Evolutionary conservation across 192 early-diverging fungal species (phyloP).

Genomic region (Helicostylum pulchrum): DNA sequence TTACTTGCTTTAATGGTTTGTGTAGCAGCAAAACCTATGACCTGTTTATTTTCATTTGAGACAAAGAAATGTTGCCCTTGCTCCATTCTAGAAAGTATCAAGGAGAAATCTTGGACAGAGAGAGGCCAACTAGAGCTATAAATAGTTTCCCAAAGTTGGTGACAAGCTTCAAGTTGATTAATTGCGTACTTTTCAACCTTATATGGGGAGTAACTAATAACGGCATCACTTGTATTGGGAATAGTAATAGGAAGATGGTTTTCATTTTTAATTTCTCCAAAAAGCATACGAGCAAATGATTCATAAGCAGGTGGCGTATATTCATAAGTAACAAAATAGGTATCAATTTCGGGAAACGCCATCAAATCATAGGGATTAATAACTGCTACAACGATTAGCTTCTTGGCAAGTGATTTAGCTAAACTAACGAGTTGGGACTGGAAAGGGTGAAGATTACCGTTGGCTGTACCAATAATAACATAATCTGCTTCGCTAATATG

Average conservation of each 20-base stretch:
- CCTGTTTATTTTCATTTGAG: slow-evolving; percentile 2
- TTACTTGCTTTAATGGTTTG: neutral
- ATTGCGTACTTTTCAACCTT: neutral
- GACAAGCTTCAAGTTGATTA: slow-evolving; percentile 16
- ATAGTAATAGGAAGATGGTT: slow-evolving; percentile 28
- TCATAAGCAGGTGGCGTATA: slow-evolving; percentile 37
- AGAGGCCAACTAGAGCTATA: slow-evolving; percentile 24
- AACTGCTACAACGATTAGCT: slow-evolving; percentile 27
- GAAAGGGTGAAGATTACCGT: slow-evolving; percentile 33
- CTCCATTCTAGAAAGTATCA: slow-evolving; percentile 13
- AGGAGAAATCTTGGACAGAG: slow-evolving; percentile 5
- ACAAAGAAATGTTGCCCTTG: slow-evolving; percentile 24
- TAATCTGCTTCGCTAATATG: slow-evolving; percentile 1
- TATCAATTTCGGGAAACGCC: slow-evolving; percentile 29
- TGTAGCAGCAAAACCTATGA: slow-evolving; percentile 35
- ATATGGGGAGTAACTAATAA: neutral
- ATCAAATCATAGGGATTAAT: slow-evolving; percentile 42
- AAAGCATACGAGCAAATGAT: slow-evolving; percentile 26
- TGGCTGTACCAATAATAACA: slow-evolving; percentile 36
- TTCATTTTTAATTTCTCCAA: slow-evolving; percentile 31
- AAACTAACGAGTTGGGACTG: slow-evolving; percentile 24
- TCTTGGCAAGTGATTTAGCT: slow-evolving; percentile 3
- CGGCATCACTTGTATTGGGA: neutral
- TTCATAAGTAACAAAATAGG: slow-evolving; percentile 37
- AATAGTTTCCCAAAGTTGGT: slow-evolving; percentile 22